Percentiles rank a stretch among this genome's conserved stretches.
phyloP scores from a whole-genome alignment of 2,329 filamentous ascomycete species.

The Paecilomyces fulvus region DNA sequence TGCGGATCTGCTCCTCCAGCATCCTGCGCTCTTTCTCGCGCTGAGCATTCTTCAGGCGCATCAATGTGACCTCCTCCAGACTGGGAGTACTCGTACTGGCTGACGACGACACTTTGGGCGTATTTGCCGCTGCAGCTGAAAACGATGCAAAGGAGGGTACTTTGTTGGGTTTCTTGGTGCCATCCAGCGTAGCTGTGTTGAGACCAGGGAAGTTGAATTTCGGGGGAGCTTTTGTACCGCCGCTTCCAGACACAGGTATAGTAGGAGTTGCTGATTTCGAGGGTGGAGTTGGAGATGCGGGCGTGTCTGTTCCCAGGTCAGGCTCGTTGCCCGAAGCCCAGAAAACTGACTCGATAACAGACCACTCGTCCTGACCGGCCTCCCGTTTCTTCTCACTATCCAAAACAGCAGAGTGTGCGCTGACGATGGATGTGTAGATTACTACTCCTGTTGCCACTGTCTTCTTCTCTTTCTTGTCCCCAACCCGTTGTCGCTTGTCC shows the following conservation, averaged over 20 bases:
- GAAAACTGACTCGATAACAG: constrained; percentile 43
- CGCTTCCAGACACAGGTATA: constrained; percentile 5
- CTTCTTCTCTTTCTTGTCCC: constrained; percentile 44
- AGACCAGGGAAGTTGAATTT: constrained; percentile 28
- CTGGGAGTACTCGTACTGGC: constrained; percentile 23
- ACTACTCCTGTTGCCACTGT: constrained; percentile 46
- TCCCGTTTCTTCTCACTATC: constrained; percentile 36
- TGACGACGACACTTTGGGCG: constrained; percentile 18
- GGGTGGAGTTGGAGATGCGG: constrained; percentile 16
- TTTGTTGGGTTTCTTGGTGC: constrained; percentile 18
- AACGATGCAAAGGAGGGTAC: constrained; percentile 37
- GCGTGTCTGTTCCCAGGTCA: constrained; percentile 27
- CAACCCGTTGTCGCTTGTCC: constrained; percentile 46
- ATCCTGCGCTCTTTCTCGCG: constrained; percentile 44
- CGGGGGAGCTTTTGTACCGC: constrained; percentile 9
- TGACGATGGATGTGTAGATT: constrained; percentile 49
- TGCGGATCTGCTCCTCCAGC: constrained; percentile 45
- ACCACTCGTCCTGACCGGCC: constrained; percentile 33
- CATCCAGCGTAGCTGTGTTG: constrained; percentile 12
- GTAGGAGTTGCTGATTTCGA: constrained; percentile 6
- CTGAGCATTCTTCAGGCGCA: constrained; percentile 50
- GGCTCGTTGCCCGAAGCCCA: constrained; percentile 49
- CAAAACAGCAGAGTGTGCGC: constrained; percentile 48
- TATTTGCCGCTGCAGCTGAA: constrained; percentile 21
- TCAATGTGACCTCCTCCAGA: constrained; percentile 45